phyloP scores from a whole-genome alignment of 192 early-diverging fungal genomes.

The Obelidium mucronatum region DNA sequence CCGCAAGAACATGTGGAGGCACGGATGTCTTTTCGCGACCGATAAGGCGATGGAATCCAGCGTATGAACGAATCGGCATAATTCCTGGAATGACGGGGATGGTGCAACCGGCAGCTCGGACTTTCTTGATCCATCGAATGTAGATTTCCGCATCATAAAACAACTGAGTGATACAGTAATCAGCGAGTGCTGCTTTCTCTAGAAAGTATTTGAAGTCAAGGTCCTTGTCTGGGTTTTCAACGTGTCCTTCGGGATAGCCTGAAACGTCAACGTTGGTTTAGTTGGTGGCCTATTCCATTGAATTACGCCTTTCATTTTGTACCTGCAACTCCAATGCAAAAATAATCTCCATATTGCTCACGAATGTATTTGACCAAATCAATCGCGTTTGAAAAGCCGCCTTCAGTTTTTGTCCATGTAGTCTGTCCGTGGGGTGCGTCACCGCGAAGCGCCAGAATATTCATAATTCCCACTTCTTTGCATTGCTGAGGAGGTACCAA shows the following conservation, averaged over 20 bases:
- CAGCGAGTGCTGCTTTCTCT: slow-evolving; percentile 88
- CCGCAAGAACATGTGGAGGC: slow-evolving; percentile 84
- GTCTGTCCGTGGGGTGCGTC: slow-evolving; percentile 87
- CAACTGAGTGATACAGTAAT: slow-evolving; percentile 92
- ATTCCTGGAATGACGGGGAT: slow-evolving; percentile 89
- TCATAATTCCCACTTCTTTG: slow-evolving; percentile 92
- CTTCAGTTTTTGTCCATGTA: slow-evolving; percentile 84
- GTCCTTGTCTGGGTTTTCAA: slow-evolving; percentile 75
- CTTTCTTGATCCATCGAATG: slow-evolving; percentile 77
- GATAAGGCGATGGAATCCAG: slow-evolving; percentile 90
- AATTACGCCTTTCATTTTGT: neutral
- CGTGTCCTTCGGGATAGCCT: slow-evolving; percentile 95
- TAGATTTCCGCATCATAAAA: slow-evolving; percentile 93
- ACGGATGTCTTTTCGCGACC: slow-evolving; percentile 84
- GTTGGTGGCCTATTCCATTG: neutral
- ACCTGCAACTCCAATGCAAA: slow-evolving; percentile 95
- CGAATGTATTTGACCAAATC: slow-evolving; percentile 95
- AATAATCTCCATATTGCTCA: slow-evolving; percentile 88
- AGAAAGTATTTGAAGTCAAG: slow-evolving; percentile 83
- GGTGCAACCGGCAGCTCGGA: slow-evolving; percentile 71
- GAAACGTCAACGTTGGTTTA: no score
- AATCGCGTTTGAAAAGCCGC: slow-evolving; percentile 85
- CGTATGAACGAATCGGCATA: slow-evolving; percentile 95
- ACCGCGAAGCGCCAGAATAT: slow-evolving; percentile 95
- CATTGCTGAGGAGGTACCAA: slow-evolving; percentile 63